Evolutionary conservation across 2,329 filamentous ascomycete genomes (phyloP).

Genomic region (Talaromyces rugulosus): DNA sequence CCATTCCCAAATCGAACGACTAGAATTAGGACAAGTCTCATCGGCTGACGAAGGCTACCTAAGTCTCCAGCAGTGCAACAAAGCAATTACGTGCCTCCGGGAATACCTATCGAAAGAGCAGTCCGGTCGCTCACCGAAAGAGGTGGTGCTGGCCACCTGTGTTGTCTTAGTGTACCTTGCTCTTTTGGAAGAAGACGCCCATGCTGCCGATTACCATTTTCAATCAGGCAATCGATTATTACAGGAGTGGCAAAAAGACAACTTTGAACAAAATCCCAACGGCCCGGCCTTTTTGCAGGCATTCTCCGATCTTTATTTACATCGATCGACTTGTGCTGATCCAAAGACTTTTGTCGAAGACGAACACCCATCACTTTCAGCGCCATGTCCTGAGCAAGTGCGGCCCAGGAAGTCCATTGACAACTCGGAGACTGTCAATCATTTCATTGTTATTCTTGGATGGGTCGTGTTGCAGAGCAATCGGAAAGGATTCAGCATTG

Average conservation of each 20-base stretch:
- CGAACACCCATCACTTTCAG: not conserved
- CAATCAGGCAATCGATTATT: slow-evolving; percentile 9
- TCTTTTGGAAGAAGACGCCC: slow-evolving; percentile 15
- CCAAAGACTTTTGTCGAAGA: not conserved
- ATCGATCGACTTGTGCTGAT: slow-evolving; percentile 2
- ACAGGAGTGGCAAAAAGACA: slow-evolving; percentile 3
- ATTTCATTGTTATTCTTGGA: not conserved
- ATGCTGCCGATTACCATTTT: slow-evolving; percentile 10
- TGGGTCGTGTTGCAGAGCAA: not conserved
- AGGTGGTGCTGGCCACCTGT: slow-evolving; percentile 14
- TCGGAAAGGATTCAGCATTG: not conserved
- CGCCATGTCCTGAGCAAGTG: not conserved
- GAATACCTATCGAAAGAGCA: slow-evolving; percentile 5
- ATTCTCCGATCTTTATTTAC: slow-evolving; percentile 10
- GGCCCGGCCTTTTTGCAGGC: slow-evolving; percentile 3
- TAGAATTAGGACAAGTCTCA: not conserved
- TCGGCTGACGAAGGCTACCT: not conserved
- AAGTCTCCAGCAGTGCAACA: slow-evolving; percentile 12
- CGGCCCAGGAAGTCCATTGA: not conserved
- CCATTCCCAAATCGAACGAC: slow-evolving; percentile 19
- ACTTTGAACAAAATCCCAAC: not conserved
- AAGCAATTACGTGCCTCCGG: slow-evolving; percentile 11
- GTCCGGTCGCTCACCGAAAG: slow-evolving; percentile 6
- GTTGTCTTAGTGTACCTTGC: slow-evolving; percentile 14
- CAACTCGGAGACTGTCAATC: not conserved